phyloP scores from a whole-genome alignment of 1,139 yeast genomes.

The Zygosaccharomyces pseudobailii region DNA sequence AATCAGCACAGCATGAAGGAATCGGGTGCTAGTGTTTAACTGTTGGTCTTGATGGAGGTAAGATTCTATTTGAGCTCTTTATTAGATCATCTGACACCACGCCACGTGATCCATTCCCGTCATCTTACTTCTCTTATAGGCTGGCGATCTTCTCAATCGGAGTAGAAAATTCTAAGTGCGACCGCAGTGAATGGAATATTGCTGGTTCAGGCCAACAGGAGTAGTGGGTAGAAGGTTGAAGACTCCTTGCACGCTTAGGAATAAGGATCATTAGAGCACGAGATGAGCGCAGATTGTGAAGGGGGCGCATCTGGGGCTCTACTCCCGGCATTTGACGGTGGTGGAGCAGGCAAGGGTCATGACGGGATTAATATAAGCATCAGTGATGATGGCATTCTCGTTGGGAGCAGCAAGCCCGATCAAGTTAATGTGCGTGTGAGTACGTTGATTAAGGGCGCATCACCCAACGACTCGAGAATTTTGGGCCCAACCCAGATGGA shows the following conservation, averaged over 20 bases:
- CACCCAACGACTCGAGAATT: slow-evolving; percentile 24
- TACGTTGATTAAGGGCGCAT: slow-evolving; percentile 25
- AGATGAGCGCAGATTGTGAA: slow-evolving; percentile 3
- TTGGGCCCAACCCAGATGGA: slow-evolving; percentile 24
- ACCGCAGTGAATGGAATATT: neutral
- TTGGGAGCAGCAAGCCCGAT: neutral
- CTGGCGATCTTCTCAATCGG: neutral
- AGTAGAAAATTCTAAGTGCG: neutral
- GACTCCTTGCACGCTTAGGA: neutral
- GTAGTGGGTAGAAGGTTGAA: neutral
- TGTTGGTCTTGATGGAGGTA: neutral
- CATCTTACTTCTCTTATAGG: neutral
- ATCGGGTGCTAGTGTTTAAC: neutral
- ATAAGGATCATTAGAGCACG: neutral
- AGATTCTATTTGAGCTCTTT: neutral
- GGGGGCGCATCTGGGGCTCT: slow-evolving; percentile 1
- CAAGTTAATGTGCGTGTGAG: slow-evolving; percentile 6
- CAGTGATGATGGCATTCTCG: neutral
- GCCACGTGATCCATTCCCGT: neutral
- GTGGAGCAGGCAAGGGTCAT: neutral
- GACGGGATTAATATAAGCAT: neutral
- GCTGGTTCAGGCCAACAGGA: neutral
- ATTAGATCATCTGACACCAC: neutral
- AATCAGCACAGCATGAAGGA: neutral
- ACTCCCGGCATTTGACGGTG: neutral